Evolutionary conservation across 306 rosid genomes (phyloP), one percentile per base, ranked within the genome.

Genomic region (Citrullus mucosospermus): DNA sequence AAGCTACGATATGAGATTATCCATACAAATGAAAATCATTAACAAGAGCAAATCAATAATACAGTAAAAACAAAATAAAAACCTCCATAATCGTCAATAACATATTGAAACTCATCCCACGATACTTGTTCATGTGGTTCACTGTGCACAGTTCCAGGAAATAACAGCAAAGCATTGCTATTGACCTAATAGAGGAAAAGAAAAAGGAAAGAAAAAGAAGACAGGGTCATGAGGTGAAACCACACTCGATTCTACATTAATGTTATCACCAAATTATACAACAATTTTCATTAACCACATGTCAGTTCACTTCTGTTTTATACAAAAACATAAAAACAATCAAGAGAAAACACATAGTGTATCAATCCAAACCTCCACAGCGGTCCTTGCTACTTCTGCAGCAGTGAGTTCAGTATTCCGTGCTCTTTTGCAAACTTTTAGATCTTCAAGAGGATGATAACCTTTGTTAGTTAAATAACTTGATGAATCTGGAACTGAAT

Each of bases 391-490:
- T 75, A 86, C 88, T 86, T 92, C 96, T 59, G 97, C 91, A 53
- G 85, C 79, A 83, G 96, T 85, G 80, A 94, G 96, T 85, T 85
- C 87, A 46, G 95, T 88, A 66, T 89, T 93, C 78, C 87, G 87
- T 46, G 28, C 66, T 78, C 78, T 85, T 71, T 80, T 70, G 76
- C 87, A 65, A 34, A 69, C 90, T 85, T 89, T 94, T 78, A 94
- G 58, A 65, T 92, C 96, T 89, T 94, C 98, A 56, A 94, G 97
- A 82, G 97, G 92, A 87, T 94, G 98, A 83, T 90, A 92, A 69
- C 92, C 93, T 59, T 78, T 81, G 72, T 87, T 79, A 78, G 80
- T 85, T 79, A 72, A 78, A 81, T 82, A 78, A 85, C 85, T 87
- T 61, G 96, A 89, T 9, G 97, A 90, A 86, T 94, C 97, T 13